Conservation (phyloP, 768 basidiomycete genomes). For the Psilocybe subaeruginosa region DNA sequence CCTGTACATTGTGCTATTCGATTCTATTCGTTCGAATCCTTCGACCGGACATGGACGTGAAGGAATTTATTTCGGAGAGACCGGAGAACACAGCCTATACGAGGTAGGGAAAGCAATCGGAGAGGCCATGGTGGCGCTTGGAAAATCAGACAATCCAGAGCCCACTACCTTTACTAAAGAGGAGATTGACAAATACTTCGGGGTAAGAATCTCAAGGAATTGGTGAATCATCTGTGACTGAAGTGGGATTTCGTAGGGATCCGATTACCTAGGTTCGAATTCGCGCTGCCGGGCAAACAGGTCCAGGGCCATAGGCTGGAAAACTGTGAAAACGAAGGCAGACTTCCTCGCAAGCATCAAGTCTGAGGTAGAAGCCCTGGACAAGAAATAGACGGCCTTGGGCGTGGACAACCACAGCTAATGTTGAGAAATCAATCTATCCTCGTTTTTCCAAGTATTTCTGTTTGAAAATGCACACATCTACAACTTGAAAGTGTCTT, state of each 20-base stretch:
- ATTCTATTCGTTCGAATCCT: slow-evolving; percentile 33
- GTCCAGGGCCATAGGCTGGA: slow-evolving; percentile 30
- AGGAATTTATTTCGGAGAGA: slow-evolving; percentile 60
- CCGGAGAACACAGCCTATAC: slow-evolving; percentile 47
- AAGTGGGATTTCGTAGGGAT: slow-evolving; percentile 1
- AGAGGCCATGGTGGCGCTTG: slow-evolving; percentile 38
- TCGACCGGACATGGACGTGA: slow-evolving; percentile 49
- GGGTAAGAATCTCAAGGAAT: slow-evolving; percentile 19
- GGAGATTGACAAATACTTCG: slow-evolving; percentile 45
- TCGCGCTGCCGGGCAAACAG: slow-evolving; percentile 24
- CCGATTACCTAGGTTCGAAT: slow-evolving; percentile 22
- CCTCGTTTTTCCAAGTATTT: too few species aligned
- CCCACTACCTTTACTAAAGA: slow-evolving; percentile 50
- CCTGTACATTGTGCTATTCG: slow-evolving; percentile 48
- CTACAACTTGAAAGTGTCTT: too few species aligned
- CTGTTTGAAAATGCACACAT: too few species aligned
- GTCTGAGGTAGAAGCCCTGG: slow-evolving; percentile 20
- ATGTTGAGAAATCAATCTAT: too few species aligned
- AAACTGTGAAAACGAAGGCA: slow-evolving; percentile 23
- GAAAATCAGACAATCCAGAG: slow-evolving; percentile 37
- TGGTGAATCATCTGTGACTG: neutral
- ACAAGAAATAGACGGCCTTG: neutral
- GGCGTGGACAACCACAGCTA: too few species aligned
- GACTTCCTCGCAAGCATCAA: slow-evolving; percentile 28
- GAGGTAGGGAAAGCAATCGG: slow-evolving; percentile 44